Evolutionary conservation across 1,284 basidiomycete genomes (phyloP), one percentile per base, ranked within the genome.

Genomic region (Cryptococcus sp.): DNA sequence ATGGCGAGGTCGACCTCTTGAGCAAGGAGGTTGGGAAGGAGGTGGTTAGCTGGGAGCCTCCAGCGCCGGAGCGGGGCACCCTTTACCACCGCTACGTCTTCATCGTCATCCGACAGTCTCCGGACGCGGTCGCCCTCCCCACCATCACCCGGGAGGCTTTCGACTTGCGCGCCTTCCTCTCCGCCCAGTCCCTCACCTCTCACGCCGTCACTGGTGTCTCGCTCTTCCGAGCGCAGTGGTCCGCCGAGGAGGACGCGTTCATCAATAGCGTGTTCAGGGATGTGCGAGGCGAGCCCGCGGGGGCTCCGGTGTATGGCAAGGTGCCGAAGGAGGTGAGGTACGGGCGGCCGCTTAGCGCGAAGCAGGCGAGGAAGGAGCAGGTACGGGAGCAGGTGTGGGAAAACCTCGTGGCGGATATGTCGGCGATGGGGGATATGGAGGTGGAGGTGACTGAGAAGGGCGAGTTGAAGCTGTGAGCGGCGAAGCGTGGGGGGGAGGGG

Each of bases 251-350:
- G 28, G 54, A 59, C 36, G 57, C 55, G 46, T 64, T 71, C 52
- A 67, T 74, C 55, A 57, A 68, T 49, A 44, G 53, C 11, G 63
- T 64, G 16, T 72, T 64, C 55, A 51, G 43, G 24, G 50, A 63
- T 28, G 47, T 63, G 47, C 58, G 64, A 21, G 62, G 65, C 13
- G 59, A 53, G 43, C 20, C 50, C 35, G 57, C 50, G 24, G 52
- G 80, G 39, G 88, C 90, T 70, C 86, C 87, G 18, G 78, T 79
- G 47, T 92, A 82, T 75, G 87, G 85, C 20, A 81, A 80, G 55
- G 80, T 81, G 50, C 83, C 82, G 70, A 82, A 83, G 70, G 69
- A 71, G 60, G 53, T 69, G 28, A 55, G 61, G 42, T 77, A 72
- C 59, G 70, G 69, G 8, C 66, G 69, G 49, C 73, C 75, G 2